Base-by-base conservation (phyloP, 2,329 filamentous ascomycete species). In the Dryadomyces quercus-mongolicae region DNA sequence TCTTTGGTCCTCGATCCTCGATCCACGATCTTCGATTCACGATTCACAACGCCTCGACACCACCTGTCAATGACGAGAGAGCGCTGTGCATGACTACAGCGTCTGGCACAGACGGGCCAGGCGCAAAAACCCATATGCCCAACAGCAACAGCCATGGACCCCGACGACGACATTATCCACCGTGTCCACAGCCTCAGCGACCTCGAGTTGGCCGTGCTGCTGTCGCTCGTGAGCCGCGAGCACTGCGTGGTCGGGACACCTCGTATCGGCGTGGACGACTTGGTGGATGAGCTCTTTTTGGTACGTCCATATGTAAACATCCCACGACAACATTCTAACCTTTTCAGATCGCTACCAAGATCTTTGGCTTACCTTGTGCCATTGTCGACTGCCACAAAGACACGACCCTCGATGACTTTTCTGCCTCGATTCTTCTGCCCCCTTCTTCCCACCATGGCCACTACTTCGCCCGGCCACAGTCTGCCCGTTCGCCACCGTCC, bases 201-300 rank as follows among this genome's bases (percentile, higher is more conserved):
- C 71, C 76, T 96, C 44, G 91, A 96, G 70, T 80, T 97, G 56
- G 93, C 92, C 22, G 72, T 86, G 15, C 76, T 97, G 44, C 79
- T 96, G 51, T 91, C 86, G 65, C 78, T 97, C 52, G 77, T 90
- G 58, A 82, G 84, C 56, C 79, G 84, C 60, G 87, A 95, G 67
- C 91, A 97, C 68, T 95, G 89, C 70, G 82, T 97, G 62, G 82
- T 97, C 64, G 85, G 89, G 68, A 86, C 88, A 16, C 78, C 83
- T 2, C 66, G 71, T 5, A 71, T 78, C 40, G 71, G 74, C 52
- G 70, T 92, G 55, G 76, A 86, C 66, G 77, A 83, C 59, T 73
- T 95, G n/a, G 76, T 84, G 46, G 76, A 81, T 52, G 89, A 95
- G 67, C 72, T 95, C 21, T 77, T 80, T 58, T 71, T 93, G 64